Conservation (phyloP, 2,329 filamentous ascomycete genomes). For the Epichloe sp. region DNA sequence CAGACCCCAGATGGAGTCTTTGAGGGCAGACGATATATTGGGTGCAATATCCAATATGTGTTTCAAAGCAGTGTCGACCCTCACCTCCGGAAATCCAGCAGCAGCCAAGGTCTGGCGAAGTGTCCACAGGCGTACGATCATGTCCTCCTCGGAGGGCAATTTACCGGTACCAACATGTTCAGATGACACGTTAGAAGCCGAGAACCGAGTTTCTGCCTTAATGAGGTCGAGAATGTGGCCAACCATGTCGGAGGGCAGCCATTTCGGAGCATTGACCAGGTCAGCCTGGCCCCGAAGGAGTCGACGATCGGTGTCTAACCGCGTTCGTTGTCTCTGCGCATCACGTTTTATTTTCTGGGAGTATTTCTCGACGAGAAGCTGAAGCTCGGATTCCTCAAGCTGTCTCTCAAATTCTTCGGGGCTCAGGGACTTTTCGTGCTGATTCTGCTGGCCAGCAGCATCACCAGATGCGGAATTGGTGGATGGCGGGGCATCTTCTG, state of each 20-base stretch:
- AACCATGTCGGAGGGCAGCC: conserved; percentile 69
- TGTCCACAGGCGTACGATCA: conserved; percentile 72
- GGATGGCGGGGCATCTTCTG: conserved; percentile 16
- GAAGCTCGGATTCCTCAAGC: conserved; percentile 80
- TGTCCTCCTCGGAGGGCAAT: conserved; percentile 59
- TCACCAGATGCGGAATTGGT: conserved; percentile 5
- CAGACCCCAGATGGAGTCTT: conserved; percentile 68
- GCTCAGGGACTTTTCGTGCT: conserved; percentile 41
- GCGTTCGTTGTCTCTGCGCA: conserved; percentile 59
- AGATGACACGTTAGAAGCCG: conserved; percentile 33
- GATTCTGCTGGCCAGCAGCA: conserved; percentile 3
- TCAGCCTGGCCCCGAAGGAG: conserved; percentile 70
- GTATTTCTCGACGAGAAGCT: conserved; percentile 75
- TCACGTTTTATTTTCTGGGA: conserved; percentile 69
- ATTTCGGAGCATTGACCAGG: conserved; percentile 56
- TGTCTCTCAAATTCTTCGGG: conserved; percentile 85
- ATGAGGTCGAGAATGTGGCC: conserved; percentile 65
- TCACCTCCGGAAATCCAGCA: conserved; percentile 53
- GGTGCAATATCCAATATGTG: conserved; percentile 55
- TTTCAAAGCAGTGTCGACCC: conserved; percentile 50
- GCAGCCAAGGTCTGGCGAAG: conserved; percentile 59
- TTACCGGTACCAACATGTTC: conserved; percentile 35
- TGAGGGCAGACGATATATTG: conserved; percentile 40
- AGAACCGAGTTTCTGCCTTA: conserved; percentile 49
- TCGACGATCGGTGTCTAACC: conserved; percentile 75